These are phyloP conservation scores for Penicillium concentricum DNA, from an alignment of 2,329 filamentous ascomycete species.

Conservation along the genomic window DNA sequence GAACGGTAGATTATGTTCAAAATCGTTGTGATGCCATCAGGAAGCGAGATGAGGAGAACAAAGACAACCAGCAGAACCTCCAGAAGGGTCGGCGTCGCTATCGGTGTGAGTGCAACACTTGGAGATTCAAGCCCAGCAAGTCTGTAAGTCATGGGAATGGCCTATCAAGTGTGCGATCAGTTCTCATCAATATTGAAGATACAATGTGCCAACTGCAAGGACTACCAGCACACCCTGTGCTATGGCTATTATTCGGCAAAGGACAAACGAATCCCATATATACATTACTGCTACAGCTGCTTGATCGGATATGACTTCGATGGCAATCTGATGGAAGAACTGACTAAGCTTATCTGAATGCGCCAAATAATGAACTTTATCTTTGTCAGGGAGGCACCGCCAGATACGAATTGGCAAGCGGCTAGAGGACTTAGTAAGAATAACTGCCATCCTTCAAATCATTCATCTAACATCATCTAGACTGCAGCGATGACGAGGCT, in stretches of 20 bases:
- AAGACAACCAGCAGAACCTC: neutral
- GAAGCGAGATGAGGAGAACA: neutral
- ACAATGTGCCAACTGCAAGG: neutral
- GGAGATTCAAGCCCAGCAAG: neutral
- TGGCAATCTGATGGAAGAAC: neutral
- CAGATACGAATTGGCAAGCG: neutral
- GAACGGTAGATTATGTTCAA: neutral
- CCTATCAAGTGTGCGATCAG: too few relatives aligned
- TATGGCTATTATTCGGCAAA: neutral
- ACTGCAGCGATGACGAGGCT: neutral
- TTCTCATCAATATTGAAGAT: neutral
- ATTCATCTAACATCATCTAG: neutral
- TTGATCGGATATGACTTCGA: neutral
- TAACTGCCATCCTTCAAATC: neutral
- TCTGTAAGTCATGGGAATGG: neutral
- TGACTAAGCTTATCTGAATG: neutral
- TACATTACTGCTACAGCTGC: neutral
- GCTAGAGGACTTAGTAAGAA: neutral
- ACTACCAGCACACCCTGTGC: neutral
- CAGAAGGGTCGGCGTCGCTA: neutral
- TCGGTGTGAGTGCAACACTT: neutral
- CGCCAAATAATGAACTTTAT: neutral
- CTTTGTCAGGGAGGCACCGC: neutral
- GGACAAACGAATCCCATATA: neutral
- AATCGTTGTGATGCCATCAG: neutral